Evolutionary conservation across 345 rosid genomes (phyloP).

Genomic region (Bretschneidera sinensis): DNA sequence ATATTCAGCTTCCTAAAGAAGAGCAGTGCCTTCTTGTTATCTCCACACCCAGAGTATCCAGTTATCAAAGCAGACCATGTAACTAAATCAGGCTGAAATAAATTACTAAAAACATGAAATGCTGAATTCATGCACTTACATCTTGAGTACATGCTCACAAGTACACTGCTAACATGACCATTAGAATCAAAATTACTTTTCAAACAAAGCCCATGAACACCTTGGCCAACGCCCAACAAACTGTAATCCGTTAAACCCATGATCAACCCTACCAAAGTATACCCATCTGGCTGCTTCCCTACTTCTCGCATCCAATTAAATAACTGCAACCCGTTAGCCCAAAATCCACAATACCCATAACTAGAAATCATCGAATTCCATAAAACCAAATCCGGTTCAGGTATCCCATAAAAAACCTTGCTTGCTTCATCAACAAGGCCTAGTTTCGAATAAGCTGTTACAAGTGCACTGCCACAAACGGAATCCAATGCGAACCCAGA

Average conservation of each 20-base stretch:
- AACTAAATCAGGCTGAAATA: constrained; percentile 63
- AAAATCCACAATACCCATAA: constrained; percentile 45
- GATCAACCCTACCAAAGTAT: constrained; percentile 57
- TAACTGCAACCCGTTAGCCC: constrained; percentile 45
- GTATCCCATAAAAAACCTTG: constrained; percentile 39
- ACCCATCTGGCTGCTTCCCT: constrained; percentile 59
- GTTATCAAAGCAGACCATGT: constrained; percentile 74
- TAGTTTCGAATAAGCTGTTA: constrained; percentile 62
- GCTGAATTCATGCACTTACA: constrained; percentile 57
- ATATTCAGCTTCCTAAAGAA: constrained; percentile 41
- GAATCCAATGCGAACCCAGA: constrained; percentile 58
- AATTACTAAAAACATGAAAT: constrained; percentile 35
- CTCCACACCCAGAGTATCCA: constrained; percentile 56
- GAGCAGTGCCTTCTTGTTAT: constrained; percentile 43
- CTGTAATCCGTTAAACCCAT: constrained; percentile 45
- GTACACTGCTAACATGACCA: constrained; percentile 54
- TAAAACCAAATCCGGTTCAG: constrained; percentile 67
- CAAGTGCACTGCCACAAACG: constrained; percentile 55
- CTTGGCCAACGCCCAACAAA: constrained; percentile 41
- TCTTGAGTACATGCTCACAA: constrained; percentile 73
- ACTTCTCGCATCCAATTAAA: constrained; percentile 44
- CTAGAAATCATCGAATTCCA: constrained; percentile 84
- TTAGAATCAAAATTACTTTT: constrained; percentile 50
- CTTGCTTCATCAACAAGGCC: constrained; percentile 49
- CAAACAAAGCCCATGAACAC: constrained; percentile 67